Evolutionary conservation across 441 rosid species (phyloP).

Genomic region (Pelargonium fulgidum): DNA sequence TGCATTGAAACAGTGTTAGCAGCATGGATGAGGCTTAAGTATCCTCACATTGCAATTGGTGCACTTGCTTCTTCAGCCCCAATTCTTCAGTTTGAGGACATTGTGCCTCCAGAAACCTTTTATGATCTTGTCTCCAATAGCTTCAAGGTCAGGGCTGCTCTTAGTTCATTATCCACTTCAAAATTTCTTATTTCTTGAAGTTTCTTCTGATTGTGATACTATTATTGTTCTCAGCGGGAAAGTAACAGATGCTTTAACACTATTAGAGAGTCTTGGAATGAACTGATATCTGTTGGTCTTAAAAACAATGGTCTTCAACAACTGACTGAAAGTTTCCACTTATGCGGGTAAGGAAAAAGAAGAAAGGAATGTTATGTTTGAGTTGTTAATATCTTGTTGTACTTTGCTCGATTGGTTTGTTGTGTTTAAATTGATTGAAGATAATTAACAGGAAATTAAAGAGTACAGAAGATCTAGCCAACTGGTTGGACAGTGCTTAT

Average conservation of each 20-base stretch:
- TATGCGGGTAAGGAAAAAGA: constrained; percentile 50
- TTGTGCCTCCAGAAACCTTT: constrained; percentile 65
- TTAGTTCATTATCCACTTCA: no score
- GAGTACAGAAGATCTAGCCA: constrained; percentile 44
- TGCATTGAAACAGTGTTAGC: constrained; percentile 61
- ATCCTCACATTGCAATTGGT: constrained; percentile 79
- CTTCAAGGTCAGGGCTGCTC: constrained; percentile 40
- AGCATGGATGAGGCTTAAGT: constrained; percentile 91
- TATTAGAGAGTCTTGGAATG: constrained; percentile 69
- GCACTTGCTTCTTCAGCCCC: constrained; percentile 91
- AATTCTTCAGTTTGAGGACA: constrained; percentile 78
- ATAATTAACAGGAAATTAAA: constrained; percentile 48
- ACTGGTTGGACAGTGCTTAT: constrained; percentile 83
- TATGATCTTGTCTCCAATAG: constrained; percentile 69
- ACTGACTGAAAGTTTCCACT: constrained; percentile 52
- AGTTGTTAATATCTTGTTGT: background rate
- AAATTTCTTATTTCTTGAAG: background rate
- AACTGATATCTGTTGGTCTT: constrained; percentile 41
- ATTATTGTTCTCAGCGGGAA: constrained; percentile 44
- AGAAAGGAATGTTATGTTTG: constrained; percentile 1
- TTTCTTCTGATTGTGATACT: constrained; percentile 6
- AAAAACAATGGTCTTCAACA: constrained; percentile 58
- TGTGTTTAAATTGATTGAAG: constrained; percentile 15
- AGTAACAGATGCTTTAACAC: constrained; percentile 71
- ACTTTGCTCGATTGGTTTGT: background rate